Evolutionary conservation across 2,329 filamentous ascomycete species (phyloP).

Genomic region (Ceratocystis destructans): DNA sequence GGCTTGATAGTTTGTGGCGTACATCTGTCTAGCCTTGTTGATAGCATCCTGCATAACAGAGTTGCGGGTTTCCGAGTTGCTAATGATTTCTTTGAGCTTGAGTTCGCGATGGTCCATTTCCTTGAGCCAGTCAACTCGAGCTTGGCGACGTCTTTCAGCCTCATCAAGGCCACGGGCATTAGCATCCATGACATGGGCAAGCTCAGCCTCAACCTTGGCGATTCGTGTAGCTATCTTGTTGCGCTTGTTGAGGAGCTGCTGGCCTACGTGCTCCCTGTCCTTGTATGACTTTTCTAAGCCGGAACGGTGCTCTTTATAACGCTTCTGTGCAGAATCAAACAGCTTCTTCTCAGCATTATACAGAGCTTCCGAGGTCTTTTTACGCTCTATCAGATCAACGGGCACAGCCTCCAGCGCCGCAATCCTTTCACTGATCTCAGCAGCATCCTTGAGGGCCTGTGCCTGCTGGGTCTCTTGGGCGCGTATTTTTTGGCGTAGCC

Average conservation of each 20-base stretch:
- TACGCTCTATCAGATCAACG: slow-evolving; percentile 44
- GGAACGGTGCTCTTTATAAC: slow-evolving; percentile 45
- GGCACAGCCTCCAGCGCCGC: slow-evolving; percentile 49
- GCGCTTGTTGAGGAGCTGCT: slow-evolving; percentile 49
- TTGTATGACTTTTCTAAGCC: slow-evolving; percentile 50
- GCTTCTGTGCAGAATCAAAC: slow-evolving; percentile 43
- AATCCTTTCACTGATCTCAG: slow-evolving; percentile 31
- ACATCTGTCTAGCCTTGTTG: slow-evolving; percentile 28
- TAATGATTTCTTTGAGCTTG: slow-evolving; percentile 30
- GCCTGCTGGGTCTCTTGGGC: slow-evolving; percentile 63
- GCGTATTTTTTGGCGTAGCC: slow-evolving; percentile 58
- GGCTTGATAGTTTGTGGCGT: background rate
- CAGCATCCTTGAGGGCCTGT: slow-evolving; percentile 45
- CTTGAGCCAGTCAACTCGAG: slow-evolving; percentile 34
- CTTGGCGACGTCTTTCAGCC: slow-evolving; percentile 44
- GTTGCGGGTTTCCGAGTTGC: slow-evolving; percentile 27
- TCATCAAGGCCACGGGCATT: slow-evolving; percentile 52
- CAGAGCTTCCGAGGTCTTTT: slow-evolving; percentile 39
- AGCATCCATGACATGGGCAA: slow-evolving; percentile 55
- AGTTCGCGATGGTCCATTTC: slow-evolving; percentile 35
- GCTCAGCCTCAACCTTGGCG: slow-evolving; percentile 57
- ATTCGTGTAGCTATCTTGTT: slow-evolving; percentile 61
- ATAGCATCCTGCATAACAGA: slow-evolving; percentile 31
- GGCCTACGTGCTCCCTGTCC: slow-evolving; percentile 49
- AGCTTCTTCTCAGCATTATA: slow-evolving; percentile 44